Conservation (phyloP, 306 rosid genomes). For the Cucurbita pepo region DNA sequence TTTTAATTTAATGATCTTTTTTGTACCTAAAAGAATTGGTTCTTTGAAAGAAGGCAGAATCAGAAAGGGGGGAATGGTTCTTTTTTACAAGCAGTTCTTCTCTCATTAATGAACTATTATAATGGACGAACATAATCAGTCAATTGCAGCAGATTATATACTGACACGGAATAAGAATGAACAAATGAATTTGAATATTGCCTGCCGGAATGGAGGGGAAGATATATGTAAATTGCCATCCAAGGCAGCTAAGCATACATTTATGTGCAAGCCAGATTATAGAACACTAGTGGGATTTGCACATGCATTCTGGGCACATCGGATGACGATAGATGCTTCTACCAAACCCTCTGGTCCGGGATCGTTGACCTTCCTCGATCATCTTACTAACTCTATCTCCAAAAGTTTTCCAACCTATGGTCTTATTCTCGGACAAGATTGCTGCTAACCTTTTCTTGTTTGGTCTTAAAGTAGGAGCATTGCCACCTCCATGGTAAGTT, state of each 20-base stretch:
- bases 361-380: slow-evolving; percentile 69
- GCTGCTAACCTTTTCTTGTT: slow-evolving; percentile 81
- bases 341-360: slow-evolving; percentile 40
- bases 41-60: no score
- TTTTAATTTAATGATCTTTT: background rate
- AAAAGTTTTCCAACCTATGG: slow-evolving; percentile 53
- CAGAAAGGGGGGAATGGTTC: no score
- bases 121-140: background rate
- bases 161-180: background rate
- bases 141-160: background rate
- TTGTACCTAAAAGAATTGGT: background rate
- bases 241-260: background rate
- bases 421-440: slow-evolving; percentile 45
- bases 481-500: slow-evolving; percentile 56
- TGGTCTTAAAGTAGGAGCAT: slow-evolving; percentile 67
- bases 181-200: background rate
- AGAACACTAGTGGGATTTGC: slow-evolving; percentile 27
- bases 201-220: background rate
- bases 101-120: background rate
- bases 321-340: slow-evolving; percentile 82
- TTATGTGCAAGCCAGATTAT: background rate
- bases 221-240: background rate
- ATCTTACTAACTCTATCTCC: slow-evolving; percentile 68
- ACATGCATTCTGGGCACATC: slow-evolving; percentile 68
- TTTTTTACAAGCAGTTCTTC: background rate